A percentile compares a stretch with the other conserved stretches of the same genome.
phyloP scores from a whole-genome alignment of 1,284 basidiomycete species.

The Pulchroboletus neoregius region DNA sequence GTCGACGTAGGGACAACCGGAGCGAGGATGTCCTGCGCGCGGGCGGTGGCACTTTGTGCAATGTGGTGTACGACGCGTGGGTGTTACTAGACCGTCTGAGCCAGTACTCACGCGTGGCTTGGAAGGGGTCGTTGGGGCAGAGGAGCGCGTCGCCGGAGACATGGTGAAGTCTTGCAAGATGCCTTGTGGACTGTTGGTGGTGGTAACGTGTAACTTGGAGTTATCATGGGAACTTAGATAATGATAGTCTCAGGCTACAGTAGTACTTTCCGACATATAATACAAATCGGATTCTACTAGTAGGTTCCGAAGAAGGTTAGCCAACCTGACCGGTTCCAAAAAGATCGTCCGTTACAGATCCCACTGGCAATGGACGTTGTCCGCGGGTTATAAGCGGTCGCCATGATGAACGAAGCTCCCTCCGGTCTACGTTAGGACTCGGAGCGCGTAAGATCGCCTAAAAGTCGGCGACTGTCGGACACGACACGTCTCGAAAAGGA shows the following conservation, averaged over 20 bases:
- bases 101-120: slow-evolving; percentile 14
- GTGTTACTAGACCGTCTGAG: slow-evolving; percentile 13
- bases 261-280: too few relatives aligned
- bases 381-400: background rate
- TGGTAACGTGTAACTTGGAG: background rate
- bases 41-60: slow-evolving; percentile 54
- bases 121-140: slow-evolving; percentile 28
- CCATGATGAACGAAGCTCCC: background rate
- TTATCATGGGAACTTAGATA: too few relatives aligned
- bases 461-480: background rate
- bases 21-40: slow-evolving; percentile 52
- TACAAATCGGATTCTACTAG: too few relatives aligned
- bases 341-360: too few relatives aligned
- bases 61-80: slow-evolving; percentile 41
- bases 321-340: too few relatives aligned
- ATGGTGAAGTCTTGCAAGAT: slow-evolving; percentile 19
- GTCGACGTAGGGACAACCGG: slow-evolving; percentile 47
- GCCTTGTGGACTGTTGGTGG: background rate
- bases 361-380: background rate
- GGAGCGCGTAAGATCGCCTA: background rate
- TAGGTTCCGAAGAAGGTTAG: too few relatives aligned
- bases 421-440: background rate
- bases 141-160: slow-evolving; percentile 31
- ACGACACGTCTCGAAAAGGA: background rate
- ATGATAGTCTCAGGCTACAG: too few relatives aligned